Base-by-base conservation (phyloP, 2,329 filamentous ascomycete species). In the Cladorrhinum sp. region DNA sequence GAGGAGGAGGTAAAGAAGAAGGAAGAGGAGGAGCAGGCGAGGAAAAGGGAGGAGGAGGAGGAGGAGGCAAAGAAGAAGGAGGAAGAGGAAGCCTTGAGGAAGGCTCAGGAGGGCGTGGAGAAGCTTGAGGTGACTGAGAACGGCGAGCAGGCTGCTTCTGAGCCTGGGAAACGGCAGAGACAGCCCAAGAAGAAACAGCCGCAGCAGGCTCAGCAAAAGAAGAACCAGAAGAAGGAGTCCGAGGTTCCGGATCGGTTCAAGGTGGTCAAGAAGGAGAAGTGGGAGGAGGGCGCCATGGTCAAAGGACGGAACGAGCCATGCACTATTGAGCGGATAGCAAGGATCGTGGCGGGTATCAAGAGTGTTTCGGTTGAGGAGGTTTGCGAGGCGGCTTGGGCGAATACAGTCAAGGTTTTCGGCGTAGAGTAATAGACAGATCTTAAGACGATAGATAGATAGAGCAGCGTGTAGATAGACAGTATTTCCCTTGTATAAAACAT, bases 221-320 rank as follows among this genome's bases (percentile, higher is more conserved):
- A 82, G 71, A 77, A 81, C 51, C 78, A 82, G 67, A 85, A 84
- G 69, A 84, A 84, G 66, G 80, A 90, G 65, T 80, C 86, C 4
- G 87, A 88, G 56, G 85, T 90, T 1, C 88, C 89, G 0, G 81
- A 86, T 57, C 77, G 91, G 33, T 95, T 88, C 68, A 96, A 90
- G 75, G 82, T 87, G 3, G 89, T 97, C 28, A 99, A 98, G 81
- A 98, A 96, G 77, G 95, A 99, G 77, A 96, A 91, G 74, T 99
- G 92, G 89, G 84, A 85, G 50, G 86, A 91, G 69, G 94, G 93
- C 0, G 82, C 82, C 46, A 94, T 97, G 90, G 85, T 99, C 57
- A 99, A 98, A 77, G 92, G 94, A 0, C 85, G 95, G 62, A 99
- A 99, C 72, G 95, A 99, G 75, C 91, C 94, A 9, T 93, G 89